Evolutionary conservation across 345 rosid species (phyloP).

Genomic region (Ailanthus altissimus): DNA sequence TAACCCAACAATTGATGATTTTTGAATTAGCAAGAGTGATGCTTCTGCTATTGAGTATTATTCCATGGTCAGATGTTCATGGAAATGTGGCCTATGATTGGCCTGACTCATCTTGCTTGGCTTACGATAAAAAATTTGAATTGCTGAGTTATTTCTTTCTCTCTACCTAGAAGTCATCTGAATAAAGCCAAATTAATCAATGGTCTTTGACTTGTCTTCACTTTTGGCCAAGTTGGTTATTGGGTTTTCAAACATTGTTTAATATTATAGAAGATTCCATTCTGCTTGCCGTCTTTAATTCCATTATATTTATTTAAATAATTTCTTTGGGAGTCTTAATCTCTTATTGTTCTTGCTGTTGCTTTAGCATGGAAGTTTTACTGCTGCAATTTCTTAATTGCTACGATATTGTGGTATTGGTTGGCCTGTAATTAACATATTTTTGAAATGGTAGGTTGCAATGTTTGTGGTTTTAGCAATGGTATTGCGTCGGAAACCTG

Average conservation of each 20-base stretch:
- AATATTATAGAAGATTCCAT: not conserved
- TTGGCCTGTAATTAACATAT: conserved; percentile 10
- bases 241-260: not conserved
- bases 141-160: not conserved
- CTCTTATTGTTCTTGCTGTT: not conserved
- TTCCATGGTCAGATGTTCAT: not conserved
- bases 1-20: not conserved
- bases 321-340: not conserved
- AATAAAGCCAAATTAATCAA: not conserved
- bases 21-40: not conserved
- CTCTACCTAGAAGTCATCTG: not conserved
- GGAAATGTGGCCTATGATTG: not conserved
- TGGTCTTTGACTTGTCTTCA: not conserved
- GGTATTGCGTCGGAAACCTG: conserved; percentile 77
- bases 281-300: not conserved
- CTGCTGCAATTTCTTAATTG: not conserved
- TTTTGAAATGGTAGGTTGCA: conserved; percentile 53
- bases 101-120: not conserved
- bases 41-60: not conserved
- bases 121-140: not conserved
- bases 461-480: conserved; percentile 74
- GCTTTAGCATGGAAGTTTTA: not conserved
- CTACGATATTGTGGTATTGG: not conserved
- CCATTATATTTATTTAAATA: not conserved
- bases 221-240: not conserved